Base-by-base conservation (phyloP, 805 yeast species). In the Cyberlindnera nakhonratchasimensis region DNA sequence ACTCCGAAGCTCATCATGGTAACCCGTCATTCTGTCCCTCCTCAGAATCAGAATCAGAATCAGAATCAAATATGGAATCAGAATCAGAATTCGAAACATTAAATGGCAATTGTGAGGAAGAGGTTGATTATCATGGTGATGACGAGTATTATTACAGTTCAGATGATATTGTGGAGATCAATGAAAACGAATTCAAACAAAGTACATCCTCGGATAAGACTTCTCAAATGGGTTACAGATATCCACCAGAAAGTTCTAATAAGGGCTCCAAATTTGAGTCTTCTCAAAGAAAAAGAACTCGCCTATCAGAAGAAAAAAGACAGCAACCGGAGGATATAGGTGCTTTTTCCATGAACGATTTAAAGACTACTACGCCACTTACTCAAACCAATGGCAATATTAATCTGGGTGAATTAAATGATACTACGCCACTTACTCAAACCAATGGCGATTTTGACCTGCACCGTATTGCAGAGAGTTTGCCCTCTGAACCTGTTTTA, bases 341-440 rank as follows among this genome's bases (percentile, higher is more conserved):
- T 12, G 37, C 22, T 13, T 24, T 39, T 29, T 7, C 42, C 5
- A 23, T 39, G 39, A 31, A 33, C 25, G 46, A 35, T 2, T 16
- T 48, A 3, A 39, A 45, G 21, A 30, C 37, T 5, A 38, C 39
- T 6, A 34, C 48, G 16, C 48, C 48, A 5, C n/a, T 47, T n/a
- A 40, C 47, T 7, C 28, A 24, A 9, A 34, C 37, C 11, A 34
- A 34, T 25, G 37, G 37, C 10, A 17, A 24, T 22, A 24, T 34
- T 24, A 30, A 23, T 12, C n/a, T 34, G 5, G 8, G 17, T 6
- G 37, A 25, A 5, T 24, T 34, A 23, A 31, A 31, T 12, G 4
- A 16, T 13, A 32, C 35, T 2, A 24, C 34, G 4, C 42, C 42
- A 19, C 6, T 38, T 24, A 38, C 42, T 14, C 42, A 37, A 18